Evolutionary conservation across 108 stramenopile species (phyloP).

Genomic region (Skeletonema costatum): DNA sequence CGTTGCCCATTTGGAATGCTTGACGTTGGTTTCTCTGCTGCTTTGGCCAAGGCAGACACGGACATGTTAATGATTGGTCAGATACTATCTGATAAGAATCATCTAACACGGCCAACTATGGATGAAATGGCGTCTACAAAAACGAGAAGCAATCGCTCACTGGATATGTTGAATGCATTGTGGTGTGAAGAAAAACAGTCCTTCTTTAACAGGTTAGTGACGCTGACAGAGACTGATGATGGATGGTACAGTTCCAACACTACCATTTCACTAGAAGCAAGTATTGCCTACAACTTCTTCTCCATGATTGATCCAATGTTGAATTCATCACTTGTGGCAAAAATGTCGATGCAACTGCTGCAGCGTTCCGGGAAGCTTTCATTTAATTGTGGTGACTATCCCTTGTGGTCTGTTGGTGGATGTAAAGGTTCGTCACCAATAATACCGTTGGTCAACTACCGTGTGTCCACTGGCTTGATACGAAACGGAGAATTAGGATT

Average conservation of each 20-base stretch:
- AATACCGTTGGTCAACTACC: constrained; percentile 41
- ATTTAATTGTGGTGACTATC: constrained; percentile 52
- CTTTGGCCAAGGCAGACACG: constrained; percentile 45
- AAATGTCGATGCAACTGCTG: constrained; percentile 46
- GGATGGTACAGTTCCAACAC: constrained; percentile 18
- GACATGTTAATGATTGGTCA: constrained; percentile 46
- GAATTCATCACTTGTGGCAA: constrained; percentile 34
- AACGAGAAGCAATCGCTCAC: constrained; percentile 4
- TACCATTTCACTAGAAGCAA: constrained; percentile 5
- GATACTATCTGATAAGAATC: constrained; percentile 41
- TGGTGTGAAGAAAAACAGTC: constrained; percentile 37
- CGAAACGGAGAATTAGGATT: constrained; percentile 35
- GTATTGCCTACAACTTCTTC: constrained; percentile 39
- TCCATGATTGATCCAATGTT: constrained; percentile 30
- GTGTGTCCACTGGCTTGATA: constrained; percentile 38
- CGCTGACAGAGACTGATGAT: not conserved
- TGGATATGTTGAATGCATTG: constrained; percentile 31
- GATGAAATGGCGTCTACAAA: constrained; percentile 7
- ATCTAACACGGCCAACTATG: constrained; percentile 9
- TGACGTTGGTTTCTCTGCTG: constrained; percentile 57
- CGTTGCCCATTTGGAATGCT: constrained; percentile 56
- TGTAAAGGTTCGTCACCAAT: constrained; percentile 19
- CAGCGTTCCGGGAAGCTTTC: constrained; percentile 47
- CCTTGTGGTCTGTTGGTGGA: constrained; percentile 55
- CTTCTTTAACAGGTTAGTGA: constrained; percentile 42